phyloP scores from a whole-genome alignment of 2,329 filamentous ascomycete genomes.

The Ascochyta viciae-villosae region DNA sequence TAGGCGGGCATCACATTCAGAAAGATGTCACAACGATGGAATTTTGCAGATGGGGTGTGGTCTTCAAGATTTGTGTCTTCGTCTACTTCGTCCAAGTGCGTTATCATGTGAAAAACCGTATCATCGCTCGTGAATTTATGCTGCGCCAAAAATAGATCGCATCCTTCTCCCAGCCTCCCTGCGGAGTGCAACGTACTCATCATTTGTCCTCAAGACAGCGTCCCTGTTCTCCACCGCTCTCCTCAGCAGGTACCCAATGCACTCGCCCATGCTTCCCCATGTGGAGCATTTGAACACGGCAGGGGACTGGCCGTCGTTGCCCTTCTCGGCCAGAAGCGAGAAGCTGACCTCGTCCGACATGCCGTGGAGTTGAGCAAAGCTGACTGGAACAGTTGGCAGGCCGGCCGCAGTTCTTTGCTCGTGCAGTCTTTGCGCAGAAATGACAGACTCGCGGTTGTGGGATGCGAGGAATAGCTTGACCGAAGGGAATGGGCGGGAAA shows the following conservation, averaged over 20 bases:
- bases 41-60: not conserved
- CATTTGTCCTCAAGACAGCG: conserved; percentile 58
- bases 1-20: not conserved
- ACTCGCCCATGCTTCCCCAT: conserved; percentile 71
- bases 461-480: conserved; percentile 75
- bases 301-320: conserved; percentile 45
- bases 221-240: conserved; percentile 67
- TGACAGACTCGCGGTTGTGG: conserved; percentile 80
- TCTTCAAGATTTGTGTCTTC: not conserved
- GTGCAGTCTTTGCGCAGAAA: conserved; percentile 58
- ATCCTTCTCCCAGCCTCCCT: conserved; percentile 34
- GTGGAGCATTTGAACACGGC: conserved; percentile 64
- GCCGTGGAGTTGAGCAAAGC: conserved; percentile 84
- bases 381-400: conserved; percentile 57
- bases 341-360: conserved; percentile 94
- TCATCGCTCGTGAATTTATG: not conserved
- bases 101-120: not conserved
- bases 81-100: conserved; percentile 3
- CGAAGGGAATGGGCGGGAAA: conserved; percentile 45
- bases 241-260: conserved; percentile 74
- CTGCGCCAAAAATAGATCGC: conserved; percentile 18
- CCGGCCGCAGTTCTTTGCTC: conserved; percentile 44
- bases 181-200: conserved; percentile 39
- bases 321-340: conserved; percentile 39
- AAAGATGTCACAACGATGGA: not conserved